Evolutionary conservation across 257 asterid genomes (phyloP), one percentile per base, ranked within the genome.

Genomic region (Nicotiana noctiflora): DNA sequence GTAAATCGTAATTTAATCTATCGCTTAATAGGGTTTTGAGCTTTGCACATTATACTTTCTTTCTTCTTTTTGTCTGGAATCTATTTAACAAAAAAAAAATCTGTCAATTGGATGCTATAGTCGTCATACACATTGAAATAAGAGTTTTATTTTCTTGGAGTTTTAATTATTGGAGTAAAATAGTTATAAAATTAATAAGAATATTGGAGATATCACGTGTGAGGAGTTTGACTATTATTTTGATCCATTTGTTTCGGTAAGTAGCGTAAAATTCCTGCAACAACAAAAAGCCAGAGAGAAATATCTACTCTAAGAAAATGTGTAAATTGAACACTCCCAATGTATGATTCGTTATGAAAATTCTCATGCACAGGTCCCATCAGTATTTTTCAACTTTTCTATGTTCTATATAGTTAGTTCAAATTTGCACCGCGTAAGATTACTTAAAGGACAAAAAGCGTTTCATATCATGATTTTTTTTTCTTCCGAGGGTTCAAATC

Each of bases 121-220:
- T 32, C 80, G 83, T 29, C 83, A 80, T 72, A 75, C 40, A 82
- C 90, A 77, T 81, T 86, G 81, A 84, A 85, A n/a, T 17, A 46
- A 60, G 11, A 4, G 44, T 75, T 84, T 78, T 82, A 44, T 13
- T 72, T 46, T 84, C 78, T 81, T 79, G 89, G 83, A 63, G 23
- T 84, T 53, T 78, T 76, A 65, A 84, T 63, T 65, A 66, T 80
- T 23, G 32, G 62, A 68, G 74, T 72, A 21, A 3, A 46, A 5
- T 46, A 72, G 13, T 70, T 19, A 70, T 70, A 40, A 40, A 19
- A 40, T 40, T 40, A 70, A 70, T 70, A n/a, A 32, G 12, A 40
- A 70, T 70, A 46, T 90, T 85, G 52, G 87, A 70, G 89, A 65
- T 84, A 40, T 89, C 93, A 91, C 94, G 96, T 90, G 94, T 72